Conservation (phyloP, 1,284 basidiomycete genomes). For the Chiua sp. region DNA sequence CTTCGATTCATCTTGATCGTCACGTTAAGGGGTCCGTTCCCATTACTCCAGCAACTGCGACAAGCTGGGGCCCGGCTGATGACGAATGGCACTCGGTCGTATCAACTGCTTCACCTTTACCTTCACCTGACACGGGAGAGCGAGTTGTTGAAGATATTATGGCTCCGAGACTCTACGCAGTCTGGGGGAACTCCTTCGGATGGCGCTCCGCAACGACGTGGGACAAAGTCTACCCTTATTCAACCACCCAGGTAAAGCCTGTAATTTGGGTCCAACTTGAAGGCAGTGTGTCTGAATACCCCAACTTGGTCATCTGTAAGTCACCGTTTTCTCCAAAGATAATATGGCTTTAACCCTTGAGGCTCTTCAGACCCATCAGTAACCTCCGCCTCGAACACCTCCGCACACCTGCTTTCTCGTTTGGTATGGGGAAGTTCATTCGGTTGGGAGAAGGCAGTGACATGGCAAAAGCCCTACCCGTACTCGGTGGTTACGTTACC, state of each 20-base stretch:
- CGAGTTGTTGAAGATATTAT: constrained; percentile 48
- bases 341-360: constrained; percentile 4
- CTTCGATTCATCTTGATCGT: constrained; percentile 57
- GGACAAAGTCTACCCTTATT: constrained; percentile 29
- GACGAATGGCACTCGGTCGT: constrained; percentile 18
- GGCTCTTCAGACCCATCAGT: constrained; percentile 41
- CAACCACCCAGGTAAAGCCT: constrained; percentile 5
- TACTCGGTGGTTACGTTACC: constrained; percentile 7
- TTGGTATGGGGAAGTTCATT: constrained; percentile 24
- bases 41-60: constrained; percentile 48
- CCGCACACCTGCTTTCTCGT: neutral
- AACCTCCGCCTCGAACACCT: constrained; percentile 46
- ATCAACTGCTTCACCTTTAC: constrained; percentile 20
- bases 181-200: constrained; percentile 47
- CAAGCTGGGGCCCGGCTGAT: constrained; percentile 37
- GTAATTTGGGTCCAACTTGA: constrained; percentile 7
- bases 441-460: constrained; percentile 20
- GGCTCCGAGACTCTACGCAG: constrained; percentile 3
- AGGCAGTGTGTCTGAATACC: constrained; percentile 32
- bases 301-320: constrained; percentile 43
- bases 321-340: neutral
- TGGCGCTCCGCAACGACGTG: constrained; percentile 27
- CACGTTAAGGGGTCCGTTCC: constrained; percentile 61
- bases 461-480: constrained; percentile 26
- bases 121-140: constrained; percentile 39